Evolutionary conservation across 441 rosid species (phyloP).

Genomic region (Erysimum cheiri): DNA sequence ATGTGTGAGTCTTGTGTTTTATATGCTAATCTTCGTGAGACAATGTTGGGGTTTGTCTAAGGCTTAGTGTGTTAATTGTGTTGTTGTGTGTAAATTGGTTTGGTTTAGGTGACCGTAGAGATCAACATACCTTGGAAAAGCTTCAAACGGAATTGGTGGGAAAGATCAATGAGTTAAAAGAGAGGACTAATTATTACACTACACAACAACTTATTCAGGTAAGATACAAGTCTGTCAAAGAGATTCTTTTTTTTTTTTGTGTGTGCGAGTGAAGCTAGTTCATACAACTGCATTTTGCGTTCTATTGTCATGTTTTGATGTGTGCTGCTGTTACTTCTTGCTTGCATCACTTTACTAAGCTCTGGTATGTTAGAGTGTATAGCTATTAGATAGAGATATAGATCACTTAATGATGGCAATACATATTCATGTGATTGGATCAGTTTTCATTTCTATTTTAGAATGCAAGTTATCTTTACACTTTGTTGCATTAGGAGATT

Average conservation of each 20-base stretch:
- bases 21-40: background rate
- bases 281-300: background rate
- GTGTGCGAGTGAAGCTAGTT: background rate
- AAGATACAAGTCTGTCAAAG: background rate
- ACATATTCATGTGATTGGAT: background rate
- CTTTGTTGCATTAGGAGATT: conserved; percentile 2
- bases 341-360: background rate
- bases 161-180: conserved; percentile 89
- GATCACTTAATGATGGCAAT: background rate
- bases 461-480: background rate
- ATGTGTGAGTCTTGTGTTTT: conserved; percentile 66
- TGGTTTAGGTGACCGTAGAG: conserved; percentile 79
- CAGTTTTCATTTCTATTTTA: background rate
- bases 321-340: conserved; percentile 9
- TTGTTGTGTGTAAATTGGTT: conserved; percentile 25
- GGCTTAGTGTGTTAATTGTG: background rate
- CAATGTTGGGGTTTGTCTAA: background rate
- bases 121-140: conserved; percentile 75
- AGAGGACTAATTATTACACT: conserved; percentile 84
- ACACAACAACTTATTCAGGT: conserved; percentile 96
- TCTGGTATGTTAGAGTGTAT: background rate
- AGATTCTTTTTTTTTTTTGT: no score
- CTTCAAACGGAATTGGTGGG: conserved; percentile 84
- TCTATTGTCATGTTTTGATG: background rate
- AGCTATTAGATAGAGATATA: background rate